Evolutionary conservation across 148 eudicot species (phyloP).

Genomic region (Nyssa sinensis): DNA sequence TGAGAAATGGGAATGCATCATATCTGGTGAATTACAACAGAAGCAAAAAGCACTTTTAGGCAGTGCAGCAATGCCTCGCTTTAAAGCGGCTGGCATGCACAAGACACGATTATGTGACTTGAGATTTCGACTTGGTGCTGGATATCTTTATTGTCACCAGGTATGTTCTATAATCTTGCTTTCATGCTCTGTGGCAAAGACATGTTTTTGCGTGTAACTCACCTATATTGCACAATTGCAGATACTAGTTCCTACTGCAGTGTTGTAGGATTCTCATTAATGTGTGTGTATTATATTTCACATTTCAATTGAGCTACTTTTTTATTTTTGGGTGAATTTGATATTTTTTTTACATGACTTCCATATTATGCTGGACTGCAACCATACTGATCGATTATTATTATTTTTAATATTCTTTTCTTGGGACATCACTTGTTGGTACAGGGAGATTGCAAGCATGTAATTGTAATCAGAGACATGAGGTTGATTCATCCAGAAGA

Average conservation of each 20-base stretch:
- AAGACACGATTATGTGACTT: conserved; percentile 66
- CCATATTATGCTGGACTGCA: no score
- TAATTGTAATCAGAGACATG: conserved; percentile 78
- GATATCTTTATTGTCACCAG: conserved; percentile 95
- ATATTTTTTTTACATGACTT: no score
- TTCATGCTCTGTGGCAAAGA: background rate
- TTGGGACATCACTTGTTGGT: background rate
- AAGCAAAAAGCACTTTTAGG: conserved; percentile 39
- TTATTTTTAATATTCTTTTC: background rate
- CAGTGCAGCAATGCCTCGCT: conserved; percentile 47
- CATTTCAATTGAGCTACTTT: no score
- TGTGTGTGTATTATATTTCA: no score
- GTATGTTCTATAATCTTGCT: conserved; percentile 25
- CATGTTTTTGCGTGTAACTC: background rate
- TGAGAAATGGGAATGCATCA: conserved; percentile 75
- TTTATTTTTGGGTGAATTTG: no score
- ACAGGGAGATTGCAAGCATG: conserved; percentile 90
- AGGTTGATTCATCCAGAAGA: conserved; percentile 84
- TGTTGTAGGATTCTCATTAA: no score
- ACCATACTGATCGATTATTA: background rate
- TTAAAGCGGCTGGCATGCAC: conserved; percentile 64
- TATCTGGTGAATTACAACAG: conserved; percentile 56
- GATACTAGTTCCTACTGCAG: background rate
- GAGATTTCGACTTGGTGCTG: conserved; percentile 77
- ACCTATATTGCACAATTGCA: no score